A percentile compares a stretch with the other conserved stretches of the same genome.
These are phyloP conservation scores for Ceratocystis eucalypticola DNA, from an alignment of 2,329 filamentous ascomycete genomes.

Conservation along the genomic window DNA sequence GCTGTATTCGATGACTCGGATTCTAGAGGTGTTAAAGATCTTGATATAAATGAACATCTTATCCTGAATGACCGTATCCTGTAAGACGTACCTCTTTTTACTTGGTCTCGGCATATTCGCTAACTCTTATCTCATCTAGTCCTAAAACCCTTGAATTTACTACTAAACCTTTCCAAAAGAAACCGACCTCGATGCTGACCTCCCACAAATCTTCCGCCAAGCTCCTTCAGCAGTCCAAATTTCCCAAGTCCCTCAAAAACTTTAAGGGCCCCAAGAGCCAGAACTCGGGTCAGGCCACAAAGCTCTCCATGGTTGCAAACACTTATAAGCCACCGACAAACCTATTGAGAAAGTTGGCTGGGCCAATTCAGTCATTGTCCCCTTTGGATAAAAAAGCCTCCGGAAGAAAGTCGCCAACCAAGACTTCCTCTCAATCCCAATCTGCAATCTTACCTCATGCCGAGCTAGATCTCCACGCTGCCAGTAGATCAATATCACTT, in stretches of 20 bases:
- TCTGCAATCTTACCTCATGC: neutral
- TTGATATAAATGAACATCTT: neutral
- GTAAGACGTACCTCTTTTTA: neutral
- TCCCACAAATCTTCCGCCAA: neutral
- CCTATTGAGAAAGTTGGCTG: neutral
- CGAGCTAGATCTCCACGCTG: neutral
- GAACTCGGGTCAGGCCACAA: neutral
- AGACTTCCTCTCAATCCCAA: too few relatives aligned
- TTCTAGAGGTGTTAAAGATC: neutral
- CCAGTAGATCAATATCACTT: too few relatives aligned
- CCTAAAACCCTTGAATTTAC: neutral
- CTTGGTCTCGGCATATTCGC: too few relatives aligned
- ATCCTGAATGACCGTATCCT: neutral
- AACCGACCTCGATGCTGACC: too few relatives aligned
- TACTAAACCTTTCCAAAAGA: neutral
- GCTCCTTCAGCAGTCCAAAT: neutral
- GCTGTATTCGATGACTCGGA: conserved; percentile 4
- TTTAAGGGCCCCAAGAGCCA: neutral
- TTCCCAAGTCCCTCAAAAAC: neutral
- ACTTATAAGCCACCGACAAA: neutral
- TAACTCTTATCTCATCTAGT: neutral
- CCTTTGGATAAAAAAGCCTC: neutral
- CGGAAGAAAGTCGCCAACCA: too few relatives aligned
- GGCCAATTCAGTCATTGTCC: neutral
- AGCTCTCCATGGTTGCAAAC: neutral